phyloP scores from a whole-genome alignment of 345 rosid genomes.

The Mangifera indica region DNA sequence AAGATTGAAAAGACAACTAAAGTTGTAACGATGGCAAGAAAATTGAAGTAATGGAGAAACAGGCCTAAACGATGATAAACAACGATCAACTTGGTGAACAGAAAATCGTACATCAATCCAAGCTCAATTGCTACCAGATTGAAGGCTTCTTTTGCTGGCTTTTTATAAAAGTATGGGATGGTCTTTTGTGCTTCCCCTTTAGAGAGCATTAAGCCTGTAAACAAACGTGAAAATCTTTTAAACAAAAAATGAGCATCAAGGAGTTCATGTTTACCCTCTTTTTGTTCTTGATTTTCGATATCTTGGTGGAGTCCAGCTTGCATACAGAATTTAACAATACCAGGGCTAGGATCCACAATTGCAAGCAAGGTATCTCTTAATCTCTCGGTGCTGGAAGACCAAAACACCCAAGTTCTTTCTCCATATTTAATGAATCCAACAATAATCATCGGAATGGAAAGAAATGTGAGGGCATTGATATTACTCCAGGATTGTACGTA shows the following conservation, averaged over 20 bases:
- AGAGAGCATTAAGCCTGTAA: not conserved
- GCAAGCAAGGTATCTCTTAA: slow-evolving; percentile 11
- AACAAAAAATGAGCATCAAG: not conserved
- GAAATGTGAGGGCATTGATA: slow-evolving; percentile 7
- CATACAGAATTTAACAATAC: not conserved
- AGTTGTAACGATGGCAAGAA: not conserved
- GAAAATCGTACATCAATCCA: slow-evolving; percentile 6
- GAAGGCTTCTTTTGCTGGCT: slow-evolving; percentile 21
- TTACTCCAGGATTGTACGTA: slow-evolving; percentile 16
- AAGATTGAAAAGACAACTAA: not conserved
- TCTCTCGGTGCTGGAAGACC: slow-evolving; percentile 17
- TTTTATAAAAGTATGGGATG: not conserved
- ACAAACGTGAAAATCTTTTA: not conserved
- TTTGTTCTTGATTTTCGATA: not conserved
- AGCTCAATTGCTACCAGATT: slow-evolving; percentile 19
- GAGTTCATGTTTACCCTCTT: not conserved
- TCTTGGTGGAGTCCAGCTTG: not conserved
- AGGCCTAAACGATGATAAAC: slow-evolving; percentile 15
- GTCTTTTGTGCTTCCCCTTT: not conserved
- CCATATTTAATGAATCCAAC: not conserved
- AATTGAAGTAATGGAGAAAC: not conserved
- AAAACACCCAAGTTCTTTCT: slow-evolving; percentile 32
- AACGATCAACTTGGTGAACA: slow-evolving; percentile 17
- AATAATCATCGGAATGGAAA: not conserved
- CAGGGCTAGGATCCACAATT: not conserved